phyloP scores from a whole-genome alignment of 352 stramenopile genomes.

The Globisporangium paddicum region DNA sequence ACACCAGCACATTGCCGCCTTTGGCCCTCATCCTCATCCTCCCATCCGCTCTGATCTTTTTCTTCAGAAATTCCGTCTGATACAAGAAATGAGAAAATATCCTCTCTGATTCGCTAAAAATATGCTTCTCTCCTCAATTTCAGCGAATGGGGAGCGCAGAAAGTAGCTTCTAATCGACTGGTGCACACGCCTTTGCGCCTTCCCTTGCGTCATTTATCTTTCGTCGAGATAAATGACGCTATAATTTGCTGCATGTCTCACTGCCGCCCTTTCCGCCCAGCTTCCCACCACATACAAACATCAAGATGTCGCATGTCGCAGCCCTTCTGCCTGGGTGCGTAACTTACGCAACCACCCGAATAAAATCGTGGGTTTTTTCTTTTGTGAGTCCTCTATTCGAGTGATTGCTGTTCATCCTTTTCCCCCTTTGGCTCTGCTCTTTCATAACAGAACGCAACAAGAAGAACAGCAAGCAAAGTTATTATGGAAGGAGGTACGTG shows the following conservation, averaged over 20 bases:
- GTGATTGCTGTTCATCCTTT: slow-evolving; percentile 6
- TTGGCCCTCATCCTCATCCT: background rate
- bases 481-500: slow-evolving; percentile 43
- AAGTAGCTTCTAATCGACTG: slow-evolving; percentile 24
- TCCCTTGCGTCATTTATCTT: slow-evolving; percentile 1
- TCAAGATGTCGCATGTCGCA: background rate
- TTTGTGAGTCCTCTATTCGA: slow-evolving; percentile 7
- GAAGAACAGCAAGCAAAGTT: slow-evolving; percentile 20
- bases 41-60: background rate
- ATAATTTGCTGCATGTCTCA: background rate
- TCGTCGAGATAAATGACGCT: background rate
- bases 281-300: background rate
- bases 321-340: background rate
- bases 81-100: background rate
- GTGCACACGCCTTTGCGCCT: slow-evolving; percentile 13
- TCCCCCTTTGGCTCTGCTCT: slow-evolving; percentile 3
- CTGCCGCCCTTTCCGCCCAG: background rate
- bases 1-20: background rate
- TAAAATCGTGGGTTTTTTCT: slow-evolving; percentile 2
- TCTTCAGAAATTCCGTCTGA: slow-evolving; percentile 5
- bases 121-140: background rate
- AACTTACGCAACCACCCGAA: slow-evolving; percentile 11
- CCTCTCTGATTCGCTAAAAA: slow-evolving; percentile 4
- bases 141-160: background rate
- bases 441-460: slow-evolving; percentile 27